Evolutionary conservation across 1,284 basidiomycete genomes (phyloP).

Genomic region (Ganoderma lingzhi): DNA sequence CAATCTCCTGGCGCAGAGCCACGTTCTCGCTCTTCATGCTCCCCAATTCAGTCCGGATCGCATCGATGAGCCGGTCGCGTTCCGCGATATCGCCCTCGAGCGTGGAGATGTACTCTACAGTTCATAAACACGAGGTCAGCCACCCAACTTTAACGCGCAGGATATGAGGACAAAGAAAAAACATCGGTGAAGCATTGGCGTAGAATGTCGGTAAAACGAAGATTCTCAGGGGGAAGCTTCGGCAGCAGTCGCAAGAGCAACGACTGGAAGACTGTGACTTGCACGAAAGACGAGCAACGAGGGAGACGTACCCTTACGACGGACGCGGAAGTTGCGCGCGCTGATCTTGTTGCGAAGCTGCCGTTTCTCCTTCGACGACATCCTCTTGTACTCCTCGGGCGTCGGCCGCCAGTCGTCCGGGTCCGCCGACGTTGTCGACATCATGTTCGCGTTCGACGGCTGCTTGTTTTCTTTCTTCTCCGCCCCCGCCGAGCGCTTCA

Average conservation of each 20-base stretch:
- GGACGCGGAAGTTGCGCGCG: constrained; percentile 92
- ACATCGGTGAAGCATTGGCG: not conserved
- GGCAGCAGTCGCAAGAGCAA: no score
- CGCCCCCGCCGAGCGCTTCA: constrained; percentile 56
- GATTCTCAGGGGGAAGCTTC: no score
- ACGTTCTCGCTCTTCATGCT: constrained; percentile 84
- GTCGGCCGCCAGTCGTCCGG: constrained; percentile 83
- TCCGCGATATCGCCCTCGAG: constrained; percentile 95
- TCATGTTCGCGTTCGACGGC: constrained; percentile 45
- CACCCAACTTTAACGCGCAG: constrained; percentile 11
- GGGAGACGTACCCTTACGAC: constrained; percentile 81
- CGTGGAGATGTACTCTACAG: constrained; percentile 88
- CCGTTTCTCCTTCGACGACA: constrained; percentile 95
- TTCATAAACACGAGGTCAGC: constrained; percentile 11
- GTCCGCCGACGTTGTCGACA: constrained; percentile 55
- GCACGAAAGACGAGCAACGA: constrained; percentile 5
- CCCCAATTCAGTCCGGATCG: constrained; percentile 87
- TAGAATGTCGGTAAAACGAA: no score
- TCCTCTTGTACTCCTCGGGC: constrained; percentile 95
- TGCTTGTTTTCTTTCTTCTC: constrained; percentile 49
- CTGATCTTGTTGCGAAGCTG: constrained; percentile 98
- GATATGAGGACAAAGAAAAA: not conserved
- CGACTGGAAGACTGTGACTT: no score
- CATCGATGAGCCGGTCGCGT: constrained; percentile 89
- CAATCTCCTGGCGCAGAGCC: constrained; percentile 86